Conservation (phyloP, 129 eudicot genomes). For the Calendula officinalis region DNA sequence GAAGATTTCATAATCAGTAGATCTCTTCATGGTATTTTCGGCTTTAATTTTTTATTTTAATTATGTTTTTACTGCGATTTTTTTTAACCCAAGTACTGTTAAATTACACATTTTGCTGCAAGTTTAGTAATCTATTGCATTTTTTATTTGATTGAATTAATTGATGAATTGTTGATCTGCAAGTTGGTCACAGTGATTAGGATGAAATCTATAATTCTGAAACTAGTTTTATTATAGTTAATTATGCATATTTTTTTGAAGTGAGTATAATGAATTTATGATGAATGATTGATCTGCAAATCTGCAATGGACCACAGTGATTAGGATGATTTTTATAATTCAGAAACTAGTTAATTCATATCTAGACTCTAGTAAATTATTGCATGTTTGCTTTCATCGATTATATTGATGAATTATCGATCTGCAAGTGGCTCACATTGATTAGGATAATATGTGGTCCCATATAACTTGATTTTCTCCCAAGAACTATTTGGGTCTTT, state of each 20-base stretch:
- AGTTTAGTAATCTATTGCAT: neutral
- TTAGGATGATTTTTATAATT: no score
- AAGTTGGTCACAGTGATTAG: neutral
- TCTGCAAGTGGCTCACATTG: slow-evolving; percentile 11
- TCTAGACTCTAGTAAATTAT: neutral
- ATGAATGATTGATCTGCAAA: no score
- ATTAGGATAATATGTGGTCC: neutral
- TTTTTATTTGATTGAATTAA: slow-evolving; percentile 10
- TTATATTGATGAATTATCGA: slow-evolving; percentile 1
- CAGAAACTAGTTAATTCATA: neutral
- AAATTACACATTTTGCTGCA: slow-evolving; percentile 10
- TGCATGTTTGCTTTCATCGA: slow-evolving; percentile 13
- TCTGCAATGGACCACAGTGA: no score
- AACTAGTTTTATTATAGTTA: no score
- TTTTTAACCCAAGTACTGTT: neutral
- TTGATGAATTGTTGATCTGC: slow-evolving; percentile 17
- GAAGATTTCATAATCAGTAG: no score
- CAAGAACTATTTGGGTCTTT: slow-evolving; percentile 7
- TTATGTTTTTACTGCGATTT: slow-evolving; percentile 10
- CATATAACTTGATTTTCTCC: slow-evolving; percentile 8
- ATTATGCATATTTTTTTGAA: no score
- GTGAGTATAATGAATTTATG: no score
- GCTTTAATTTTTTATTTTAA: neutral
- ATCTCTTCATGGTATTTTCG: slow-evolving; percentile 14
- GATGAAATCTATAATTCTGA: no score